Conservation (phyloP, 257 asterid species). For the Solanum phureja region DNA sequence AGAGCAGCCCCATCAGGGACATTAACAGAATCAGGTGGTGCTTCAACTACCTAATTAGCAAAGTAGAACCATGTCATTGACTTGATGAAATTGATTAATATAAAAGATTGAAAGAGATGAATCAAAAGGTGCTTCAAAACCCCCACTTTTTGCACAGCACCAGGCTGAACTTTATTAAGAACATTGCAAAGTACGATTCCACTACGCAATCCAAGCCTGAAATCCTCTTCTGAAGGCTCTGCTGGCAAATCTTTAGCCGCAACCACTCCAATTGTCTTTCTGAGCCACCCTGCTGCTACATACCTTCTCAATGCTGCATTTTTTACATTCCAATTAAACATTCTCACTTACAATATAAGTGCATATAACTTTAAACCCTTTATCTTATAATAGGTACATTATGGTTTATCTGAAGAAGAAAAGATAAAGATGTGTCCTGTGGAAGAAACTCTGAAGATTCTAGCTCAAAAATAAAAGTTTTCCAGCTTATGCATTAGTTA, state of each 20-base stretch:
- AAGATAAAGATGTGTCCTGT: constrained; percentile 28
- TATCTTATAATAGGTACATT: constrained; percentile 25
- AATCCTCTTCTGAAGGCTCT: constrained; percentile 86
- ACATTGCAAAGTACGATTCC: constrained; percentile 89
- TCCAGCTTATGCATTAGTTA: constrained; percentile 20
- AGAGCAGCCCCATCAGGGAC: constrained; percentile 84
- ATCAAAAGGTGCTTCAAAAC: not conserved
- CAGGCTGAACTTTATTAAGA: constrained; percentile 73
- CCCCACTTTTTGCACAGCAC: constrained; percentile 70
- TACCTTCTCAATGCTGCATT: constrained; percentile 79
- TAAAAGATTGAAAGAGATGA: not conserved
- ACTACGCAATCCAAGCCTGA: constrained; percentile 77
- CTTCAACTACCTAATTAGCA: constrained; percentile 57
- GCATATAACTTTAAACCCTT: not conserved
- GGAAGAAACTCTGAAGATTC: not conserved
- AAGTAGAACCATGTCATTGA: not conserved
- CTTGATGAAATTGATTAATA: not conserved
- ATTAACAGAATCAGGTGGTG: constrained; percentile 41
- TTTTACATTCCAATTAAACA: constrained; percentile 3
- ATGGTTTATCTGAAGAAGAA: constrained; percentile 27
- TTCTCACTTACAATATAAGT: not conserved
- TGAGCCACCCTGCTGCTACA: constrained; percentile 78
- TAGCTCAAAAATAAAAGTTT: constrained; percentile 2
- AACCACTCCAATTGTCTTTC: constrained; percentile 84
- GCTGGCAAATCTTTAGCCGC: constrained; percentile 88